Conservation (phyloP, 2,329 filamentous ascomycete genomes). For the Ceratocystis harringtonii region DNA sequence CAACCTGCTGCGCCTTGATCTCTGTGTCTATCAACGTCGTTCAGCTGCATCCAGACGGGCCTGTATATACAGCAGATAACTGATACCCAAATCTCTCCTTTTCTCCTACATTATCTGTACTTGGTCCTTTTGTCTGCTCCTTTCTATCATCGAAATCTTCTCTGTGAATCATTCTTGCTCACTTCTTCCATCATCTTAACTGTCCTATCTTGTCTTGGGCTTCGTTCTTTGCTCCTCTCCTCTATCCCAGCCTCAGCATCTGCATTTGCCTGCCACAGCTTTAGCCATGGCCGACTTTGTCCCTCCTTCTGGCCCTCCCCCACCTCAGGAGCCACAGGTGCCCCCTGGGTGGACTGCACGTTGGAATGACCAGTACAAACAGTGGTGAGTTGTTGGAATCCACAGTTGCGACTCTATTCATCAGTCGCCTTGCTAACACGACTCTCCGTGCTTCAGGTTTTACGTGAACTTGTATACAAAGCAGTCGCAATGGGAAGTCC, state of each 20-base stretch:
- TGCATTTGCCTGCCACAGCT: neutral
- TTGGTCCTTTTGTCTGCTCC: neutral
- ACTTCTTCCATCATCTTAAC: neutral
- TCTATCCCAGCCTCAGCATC: neutral
- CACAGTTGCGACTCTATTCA: constrained; percentile 15
- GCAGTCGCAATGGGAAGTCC: constrained; percentile 79
- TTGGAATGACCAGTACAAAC: constrained; percentile 76
- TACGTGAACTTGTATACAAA: constrained; percentile 83
- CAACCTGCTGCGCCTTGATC: neutral
- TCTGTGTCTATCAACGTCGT: neutral
- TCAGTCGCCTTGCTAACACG: constrained; percentile 1
- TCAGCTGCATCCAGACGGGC: neutral
- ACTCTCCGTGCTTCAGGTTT: constrained; percentile 42
- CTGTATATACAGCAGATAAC: neutral
- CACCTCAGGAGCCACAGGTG: constrained; percentile 47
- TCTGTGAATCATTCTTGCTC: neutral
- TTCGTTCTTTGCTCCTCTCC: neutral
- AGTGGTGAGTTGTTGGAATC: constrained; percentile 43
- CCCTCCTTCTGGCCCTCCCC: constrained; percentile 36
- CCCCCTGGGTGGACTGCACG: constrained; percentile 61
- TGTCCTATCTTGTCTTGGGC: neutral
- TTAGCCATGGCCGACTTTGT: constrained; percentile 38
- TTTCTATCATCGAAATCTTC: neutral
- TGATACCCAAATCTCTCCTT: neutral
- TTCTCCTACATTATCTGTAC: neutral